Evolutionary conservation across 441 rosid species (phyloP), one percentile per base, ranked within the genome.

Genomic region (Pelargonium myrrhifolium): DNA sequence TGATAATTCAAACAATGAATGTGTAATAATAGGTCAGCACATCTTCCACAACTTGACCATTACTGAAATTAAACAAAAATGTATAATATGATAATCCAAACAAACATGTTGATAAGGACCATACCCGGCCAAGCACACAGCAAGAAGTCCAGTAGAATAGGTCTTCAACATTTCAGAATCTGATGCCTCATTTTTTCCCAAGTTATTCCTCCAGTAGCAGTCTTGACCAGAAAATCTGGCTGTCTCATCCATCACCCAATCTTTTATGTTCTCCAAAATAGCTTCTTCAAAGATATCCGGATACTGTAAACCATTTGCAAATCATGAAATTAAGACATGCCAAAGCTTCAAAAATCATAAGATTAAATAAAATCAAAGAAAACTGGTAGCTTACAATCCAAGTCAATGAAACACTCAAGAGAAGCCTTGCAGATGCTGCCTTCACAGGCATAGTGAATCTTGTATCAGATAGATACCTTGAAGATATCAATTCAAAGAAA

Each of bases 81-180:
- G 43, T 21, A 8, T 6, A 9, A 26, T 58, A 9, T 26, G 17
- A 21, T 51, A 21, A 39, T 21, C 62, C 62, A 58, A 49, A 70
- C n/a, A 65, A 42, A 66, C 68, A 43, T 18, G 66, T 65, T 17
- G 0, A 18, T 18, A 18, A 21, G 63, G 42, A 81, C 65, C 81
- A 77, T 86, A 95, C 99, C 90, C 78, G 6, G 71, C 72, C 84
- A 94, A 83, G 81, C 97, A 89, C 66, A 87, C 81, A 59, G 97
- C 98, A 71, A 95, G 97, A 76, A 95, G 90, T 40, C 99, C 99
- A 10, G 97, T 90, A 47, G 95, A 76, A 77, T 95, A 95, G 69
- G 95, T 82, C 83, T 83, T 92, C 73, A 95, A 73, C 87, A 92
- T 87, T 78, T 92, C 97, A 75, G 80, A 78, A 83, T 89, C 93